Conservation (phyloP, 2,329 filamentous ascomycete genomes). For the Lanzia echinophila region DNA sequence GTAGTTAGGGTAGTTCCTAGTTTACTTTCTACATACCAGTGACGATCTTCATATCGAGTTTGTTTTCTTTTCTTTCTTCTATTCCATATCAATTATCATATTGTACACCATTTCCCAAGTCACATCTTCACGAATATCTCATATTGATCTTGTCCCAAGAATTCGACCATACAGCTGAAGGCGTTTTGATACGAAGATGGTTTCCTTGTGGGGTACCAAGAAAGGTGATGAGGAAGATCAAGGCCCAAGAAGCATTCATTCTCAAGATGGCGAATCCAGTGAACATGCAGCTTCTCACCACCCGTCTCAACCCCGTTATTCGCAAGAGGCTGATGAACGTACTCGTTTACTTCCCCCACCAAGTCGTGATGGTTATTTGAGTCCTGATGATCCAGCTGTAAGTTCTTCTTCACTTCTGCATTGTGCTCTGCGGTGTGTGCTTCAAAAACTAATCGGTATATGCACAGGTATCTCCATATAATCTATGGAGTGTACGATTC, state of each 20-base stretch:
- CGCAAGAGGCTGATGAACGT: conserved; percentile 48
- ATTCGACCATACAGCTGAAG: neutral
- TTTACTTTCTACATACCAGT: too few relatives aligned
- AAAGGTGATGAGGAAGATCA: conserved; percentile 37
- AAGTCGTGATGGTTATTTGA: conserved; percentile 48
- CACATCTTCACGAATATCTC: neutral
- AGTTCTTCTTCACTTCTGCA: conserved; percentile 25
- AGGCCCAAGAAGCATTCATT: neutral
- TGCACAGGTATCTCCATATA: conserved; percentile 77
- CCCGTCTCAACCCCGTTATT: conserved; percentile 23
- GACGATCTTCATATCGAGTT: too few relatives aligned
- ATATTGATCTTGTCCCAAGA: neutral
- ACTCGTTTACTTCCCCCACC: conserved; percentile 34
- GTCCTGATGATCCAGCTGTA: conserved; percentile 76
- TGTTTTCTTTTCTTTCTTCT: too few relatives aligned
- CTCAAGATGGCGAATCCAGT: conserved; percentile 20
- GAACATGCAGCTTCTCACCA: conserved; percentile 6
- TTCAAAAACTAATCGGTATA: too few relatives aligned
- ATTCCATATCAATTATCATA: too few relatives aligned
- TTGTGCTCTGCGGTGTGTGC: too few relatives aligned
- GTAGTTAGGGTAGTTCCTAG: too few relatives aligned
- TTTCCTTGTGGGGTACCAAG: conserved; percentile 49
- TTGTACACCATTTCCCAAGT: too few relatives aligned
- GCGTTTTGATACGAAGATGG: conserved; percentile 32
- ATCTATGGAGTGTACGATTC: conserved; percentile 83